phyloP scores from a whole-genome alignment of 2,329 filamentous ascomycete species.

The Pseudocercospora cruenta region DNA sequence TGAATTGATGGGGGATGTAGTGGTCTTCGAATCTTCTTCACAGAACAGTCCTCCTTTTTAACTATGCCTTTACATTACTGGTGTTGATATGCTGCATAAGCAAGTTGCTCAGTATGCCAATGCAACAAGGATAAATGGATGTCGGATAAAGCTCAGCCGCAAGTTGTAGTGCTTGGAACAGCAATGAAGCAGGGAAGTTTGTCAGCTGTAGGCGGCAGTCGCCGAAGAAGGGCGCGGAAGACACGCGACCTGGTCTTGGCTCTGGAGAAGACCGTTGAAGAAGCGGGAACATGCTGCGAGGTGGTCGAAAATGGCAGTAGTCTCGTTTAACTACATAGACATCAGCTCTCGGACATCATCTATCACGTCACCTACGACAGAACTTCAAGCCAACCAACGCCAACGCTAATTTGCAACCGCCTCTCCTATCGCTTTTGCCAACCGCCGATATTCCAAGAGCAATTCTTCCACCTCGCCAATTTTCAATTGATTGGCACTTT shows the following conservation, averaged over 20 bases:
- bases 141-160: background rate
- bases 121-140: background rate
- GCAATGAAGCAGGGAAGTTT: background rate
- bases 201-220: background rate
- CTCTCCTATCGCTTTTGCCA: slow-evolving; percentile 49
- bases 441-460: slow-evolving; percentile 42
- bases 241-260: background rate
- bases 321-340: background rate
- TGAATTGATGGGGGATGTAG: slow-evolving; percentile 22
- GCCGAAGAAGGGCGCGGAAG: background rate
- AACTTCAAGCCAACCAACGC: background rate
- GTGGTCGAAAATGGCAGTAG: background rate
- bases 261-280: background rate
- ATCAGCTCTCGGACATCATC: slow-evolving; percentile 1
- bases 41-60: no score
- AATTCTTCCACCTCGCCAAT: slow-evolving; percentile 54
- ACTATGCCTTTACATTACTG: no score
- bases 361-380: background rate
- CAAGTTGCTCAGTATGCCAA: no score
- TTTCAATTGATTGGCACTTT: slow-evolving; percentile 50
- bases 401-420: slow-evolving; percentile 39
- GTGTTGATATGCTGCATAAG: no score
- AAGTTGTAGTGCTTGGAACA: background rate
- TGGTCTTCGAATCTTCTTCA: background rate
- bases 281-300: background rate